phyloP scores from a whole-genome alignment of 371 early-diverging fungal genomes.

The Mortierella sp. region DNA sequence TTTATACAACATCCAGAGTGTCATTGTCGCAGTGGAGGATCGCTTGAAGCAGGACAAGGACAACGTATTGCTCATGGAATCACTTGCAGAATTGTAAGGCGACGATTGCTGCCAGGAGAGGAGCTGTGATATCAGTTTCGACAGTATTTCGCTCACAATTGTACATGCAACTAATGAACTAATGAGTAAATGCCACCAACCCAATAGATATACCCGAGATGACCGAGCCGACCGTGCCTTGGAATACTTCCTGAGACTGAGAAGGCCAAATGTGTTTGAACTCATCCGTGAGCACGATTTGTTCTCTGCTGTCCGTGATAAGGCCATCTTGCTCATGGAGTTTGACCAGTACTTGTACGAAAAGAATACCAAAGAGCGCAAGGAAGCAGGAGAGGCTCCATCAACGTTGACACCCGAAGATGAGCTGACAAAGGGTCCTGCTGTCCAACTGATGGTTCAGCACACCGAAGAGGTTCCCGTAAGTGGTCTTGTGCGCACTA shows the following conservation, averaged over 20 bases:
- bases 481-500: conserved; percentile 13
- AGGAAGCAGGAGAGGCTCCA: conserved; percentile 26
- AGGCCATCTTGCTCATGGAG: conserved; percentile 83
- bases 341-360: conserved; percentile 79
- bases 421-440: conserved; percentile 60
- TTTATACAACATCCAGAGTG: conserved; percentile 79
- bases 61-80: conserved; percentile 73
- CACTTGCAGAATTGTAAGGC: conserved; percentile 83
- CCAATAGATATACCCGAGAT: conserved; percentile 72
- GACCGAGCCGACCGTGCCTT: conserved; percentile 85
- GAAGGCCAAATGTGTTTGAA: conserved; percentile 78
- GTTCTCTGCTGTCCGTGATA: conserved; percentile 82
- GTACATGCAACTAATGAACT: not conserved
- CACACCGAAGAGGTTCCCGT: conserved; percentile 90
- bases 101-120: not conserved
- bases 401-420: conserved; percentile 39
- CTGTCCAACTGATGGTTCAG: conserved; percentile 84
- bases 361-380: conserved; percentile 53
- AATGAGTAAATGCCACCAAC: not conserved
- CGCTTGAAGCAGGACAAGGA: conserved; percentile 66
- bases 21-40: conserved; percentile 85
- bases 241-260: conserved; percentile 83
- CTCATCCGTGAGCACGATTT: conserved; percentile 84
- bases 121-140: too few species aligned
- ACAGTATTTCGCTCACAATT: not conserved